Base-by-base conservation (phyloP, 2,329 filamentous ascomycete genomes). In the Sordariomycetes sp. region DNA sequence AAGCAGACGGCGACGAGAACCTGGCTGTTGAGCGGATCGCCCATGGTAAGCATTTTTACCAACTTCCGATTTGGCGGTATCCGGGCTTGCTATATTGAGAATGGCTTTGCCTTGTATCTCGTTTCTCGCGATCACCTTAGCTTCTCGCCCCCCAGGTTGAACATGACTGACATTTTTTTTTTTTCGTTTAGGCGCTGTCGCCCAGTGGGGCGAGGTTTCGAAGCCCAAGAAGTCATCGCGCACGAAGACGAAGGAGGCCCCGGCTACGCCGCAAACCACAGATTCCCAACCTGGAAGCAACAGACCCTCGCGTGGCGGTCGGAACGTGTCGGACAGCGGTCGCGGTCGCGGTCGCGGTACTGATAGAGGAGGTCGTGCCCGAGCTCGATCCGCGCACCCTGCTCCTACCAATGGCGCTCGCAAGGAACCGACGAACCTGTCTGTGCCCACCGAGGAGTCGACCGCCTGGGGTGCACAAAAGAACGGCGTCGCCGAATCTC, bases 171-270 rank as follows among this genome's bases (percentile, higher is more conserved):
- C 20, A 50, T 10, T 50, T 50, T 22, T 20, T 11, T 48, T 50
- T 50, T n/a, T 14, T 8, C 11, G 53, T 63, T 60, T 54, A 91
- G 89, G 89, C 67, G 82, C 83, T 64, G 87, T 92, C 67, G 86
- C 89, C 63, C 88, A 91, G 76, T 94, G 90, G 83, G 86, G 86
- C 65, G 88, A 93, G 71, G 89, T 94, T 64, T 87, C 87, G 65
- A 89, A 89, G 79, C 81, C 83, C 68, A 87, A 87, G 77, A 92
- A 91, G 78, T 83, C 88, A 65, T 78, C 85, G 66, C 85, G 86
- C 72, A 80, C 86, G 64, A 93, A 92, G 80, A 77, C 79, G 61
- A 88, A 88, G 72, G 83, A 89, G 58, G 22, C 74, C 58, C 69
- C 79, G 60, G 72, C 78, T 62, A 73, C 78, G 60, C 75, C 80